phyloP scores from a whole-genome alignment of 1,139 yeast species.

The Candida sanyaensis region DNA sequence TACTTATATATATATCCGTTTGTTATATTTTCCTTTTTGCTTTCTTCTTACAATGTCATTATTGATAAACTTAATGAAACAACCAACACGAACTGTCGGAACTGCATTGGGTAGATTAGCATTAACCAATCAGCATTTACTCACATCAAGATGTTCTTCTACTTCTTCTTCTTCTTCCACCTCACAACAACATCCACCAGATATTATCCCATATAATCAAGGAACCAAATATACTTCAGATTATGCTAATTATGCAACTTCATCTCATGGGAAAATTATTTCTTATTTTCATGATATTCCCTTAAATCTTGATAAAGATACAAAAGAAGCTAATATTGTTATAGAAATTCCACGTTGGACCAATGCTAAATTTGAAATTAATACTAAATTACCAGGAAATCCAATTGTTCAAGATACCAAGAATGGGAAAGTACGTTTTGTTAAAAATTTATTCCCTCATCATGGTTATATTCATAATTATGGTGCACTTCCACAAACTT shows the following conservation, averaged over 20 bases:
- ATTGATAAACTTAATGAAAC: constrained; percentile 1
- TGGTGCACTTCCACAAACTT: constrained; percentile 94
- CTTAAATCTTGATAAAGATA: constrained; percentile 60
- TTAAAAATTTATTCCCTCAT: constrained; percentile 85
- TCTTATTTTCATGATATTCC: constrained; percentile 83
- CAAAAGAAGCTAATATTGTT: constrained; percentile 77
- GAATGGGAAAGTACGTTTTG: constrained; percentile 81
- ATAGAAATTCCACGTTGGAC: constrained; percentile 93
- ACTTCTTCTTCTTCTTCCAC: constrained; percentile 10
- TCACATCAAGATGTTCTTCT: constrained; percentile 13
- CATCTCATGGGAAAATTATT: constrained; percentile 56
- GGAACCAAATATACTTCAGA: constrained; percentile 38
- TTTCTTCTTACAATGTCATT: constrained; percentile 1
- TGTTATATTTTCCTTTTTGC: background rate
- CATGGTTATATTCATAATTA: constrained; percentile 91
- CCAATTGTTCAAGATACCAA: constrained; percentile 87
- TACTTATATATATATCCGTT: background rate
- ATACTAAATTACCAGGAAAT: constrained; percentile 63
- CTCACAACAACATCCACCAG: constrained; percentile 5
- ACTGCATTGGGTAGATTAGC: constrained; percentile 22
- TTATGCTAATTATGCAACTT: constrained; percentile 50
- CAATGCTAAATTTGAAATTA: constrained; percentile 85
- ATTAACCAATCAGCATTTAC: constrained; percentile 23
- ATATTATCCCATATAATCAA: constrained; percentile 18
- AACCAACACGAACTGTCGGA: background rate